Percentiles rank a stretch among this genome's conserved stretches.
Evolutionary conservation across 257 asterid genomes (phyloP).

Genomic region (Leonotis leonurus): DNA sequence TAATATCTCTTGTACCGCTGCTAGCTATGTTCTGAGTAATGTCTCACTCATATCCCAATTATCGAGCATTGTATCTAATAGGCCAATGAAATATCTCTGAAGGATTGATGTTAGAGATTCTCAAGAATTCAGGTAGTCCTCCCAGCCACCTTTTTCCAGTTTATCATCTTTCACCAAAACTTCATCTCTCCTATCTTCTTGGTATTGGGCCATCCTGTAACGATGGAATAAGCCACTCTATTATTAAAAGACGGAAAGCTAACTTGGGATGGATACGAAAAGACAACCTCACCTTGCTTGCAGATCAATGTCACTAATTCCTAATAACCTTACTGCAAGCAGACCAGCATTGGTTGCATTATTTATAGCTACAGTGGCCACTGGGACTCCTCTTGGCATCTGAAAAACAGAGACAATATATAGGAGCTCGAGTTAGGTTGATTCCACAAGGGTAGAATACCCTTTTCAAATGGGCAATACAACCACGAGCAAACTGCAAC

Average conservation of each 20-base stretch:
- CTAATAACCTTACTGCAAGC: constrained; percentile 76
- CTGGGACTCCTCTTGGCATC: constrained; percentile 99
- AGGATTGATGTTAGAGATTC: background rate
- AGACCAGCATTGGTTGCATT: constrained; percentile 95
- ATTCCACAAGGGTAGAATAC: background rate
- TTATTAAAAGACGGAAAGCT: background rate
- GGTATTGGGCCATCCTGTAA: constrained; percentile 77
- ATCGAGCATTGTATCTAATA: too few species aligned
- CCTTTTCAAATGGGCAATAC: background rate
- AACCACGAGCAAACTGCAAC: background rate
- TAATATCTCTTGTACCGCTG: background rate
- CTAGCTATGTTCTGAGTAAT: too few species aligned
- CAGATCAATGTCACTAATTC: constrained; percentile 60
- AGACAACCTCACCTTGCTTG: constrained; percentile 56
- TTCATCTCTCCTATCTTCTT: constrained; percentile 77
- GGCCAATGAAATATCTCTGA: background rate
- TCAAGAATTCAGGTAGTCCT: constrained; percentile 57
- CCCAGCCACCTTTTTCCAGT: constrained; percentile 74
- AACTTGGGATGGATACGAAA: background rate
- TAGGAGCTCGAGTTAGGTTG: background rate
- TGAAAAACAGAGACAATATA: constrained; percentile 14
- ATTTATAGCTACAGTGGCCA: constrained; percentile 89
- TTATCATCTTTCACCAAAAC: constrained; percentile 67
- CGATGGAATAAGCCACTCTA: background rate
- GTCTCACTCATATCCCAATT: too few species aligned